Evolutionary conservation across 2,329 filamentous ascomycete genomes (phyloP), one percentile per base, ranked within the genome.

Genomic region (Arthroderma sp.): DNA sequence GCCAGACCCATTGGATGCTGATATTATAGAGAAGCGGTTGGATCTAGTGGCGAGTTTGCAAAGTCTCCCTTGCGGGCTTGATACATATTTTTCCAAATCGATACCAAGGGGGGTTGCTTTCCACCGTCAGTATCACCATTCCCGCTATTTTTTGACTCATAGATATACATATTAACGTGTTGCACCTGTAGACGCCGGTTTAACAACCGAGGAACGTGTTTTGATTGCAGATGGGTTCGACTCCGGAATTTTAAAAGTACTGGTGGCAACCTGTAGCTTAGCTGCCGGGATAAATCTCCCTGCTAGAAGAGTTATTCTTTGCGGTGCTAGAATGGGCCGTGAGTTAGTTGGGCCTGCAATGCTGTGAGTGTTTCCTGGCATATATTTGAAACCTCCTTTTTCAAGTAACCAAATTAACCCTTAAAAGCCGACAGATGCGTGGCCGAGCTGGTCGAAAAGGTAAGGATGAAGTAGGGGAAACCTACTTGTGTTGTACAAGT

Each of bases 201-300:
- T 91, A 64, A 90, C 86, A 0, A 83, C 79, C 0, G 87, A 91
- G 70, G 87, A 91, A 67, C 79, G 86, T 53, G 85, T 88, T 53
- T 71, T 89, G 6, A 79, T 90, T 56, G 82, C 86, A 1, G 78
- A 77, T 37, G 85, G 85, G 11, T 90, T 88, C 62, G 86, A 90
- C 65, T 69, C 73, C 39, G 85, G 86, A 0, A 74, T 79, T 4
- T 67, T 90, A 17, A 84, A 85, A 62, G 81, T 88, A 0, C 83
- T 88, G 55, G 82, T 88, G 15, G 87, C 87, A 38, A 91, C 87
- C 1, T 89, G 86, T 64, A 88, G 85, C 66, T 77, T 91, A 58
- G 87, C 87, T n/a, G 87, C 86, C 13, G 87, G 87, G n/a, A 88
- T 91, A 59, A 90, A 91, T 68, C 73, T 91, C 17, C 76, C 76